These are phyloP conservation scores for Leccinellum rugosiceps DNA, from an alignment of 768 basidiomycete genomes.

Conservation along the genomic window DNA sequence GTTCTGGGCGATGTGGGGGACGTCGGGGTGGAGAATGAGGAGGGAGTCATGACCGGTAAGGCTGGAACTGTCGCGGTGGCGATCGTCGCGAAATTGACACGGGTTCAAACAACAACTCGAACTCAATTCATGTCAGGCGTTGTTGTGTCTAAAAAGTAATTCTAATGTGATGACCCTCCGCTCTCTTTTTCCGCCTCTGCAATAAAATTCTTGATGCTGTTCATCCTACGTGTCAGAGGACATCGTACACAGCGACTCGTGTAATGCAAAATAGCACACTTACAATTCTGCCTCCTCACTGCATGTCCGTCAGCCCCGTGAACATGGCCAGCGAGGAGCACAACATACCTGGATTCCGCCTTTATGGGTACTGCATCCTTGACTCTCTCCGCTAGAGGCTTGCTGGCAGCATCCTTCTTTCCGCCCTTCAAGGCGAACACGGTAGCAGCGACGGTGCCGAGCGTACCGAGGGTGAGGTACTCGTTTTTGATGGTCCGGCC, in stretches of 20 bases:
- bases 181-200: conserved; percentile 80
- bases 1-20: conserved; percentile 14
- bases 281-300: conserved; percentile 89
- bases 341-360: conserved; percentile 65
- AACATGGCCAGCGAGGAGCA: background rate
- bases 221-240: conserved; percentile 43
- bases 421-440: conserved; percentile 55
- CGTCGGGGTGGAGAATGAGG: conserved; percentile 18
- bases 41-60: background rate
- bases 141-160: conserved; percentile 2
- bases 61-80: background rate
- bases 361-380: conserved; percentile 63
- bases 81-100: background rate
- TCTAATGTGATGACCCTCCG: conserved; percentile 36
- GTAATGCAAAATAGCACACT: conserved; percentile 30
- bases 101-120: background rate
- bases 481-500: conserved; percentile 82
- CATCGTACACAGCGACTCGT: conserved; percentile 28
- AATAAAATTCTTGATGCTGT: conserved; percentile 78
- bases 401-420: conserved; percentile 45
- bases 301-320: conserved; percentile 6
- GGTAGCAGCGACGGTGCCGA: conserved; percentile 54
- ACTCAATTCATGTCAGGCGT: background rate
- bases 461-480: conserved; percentile 70
- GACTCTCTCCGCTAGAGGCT: conserved; percentile 50